These are phyloP conservation scores for Celoporthe dispersa DNA, from an alignment of 2,329 filamentous ascomycete species.

Conservation along the genomic window DNA sequence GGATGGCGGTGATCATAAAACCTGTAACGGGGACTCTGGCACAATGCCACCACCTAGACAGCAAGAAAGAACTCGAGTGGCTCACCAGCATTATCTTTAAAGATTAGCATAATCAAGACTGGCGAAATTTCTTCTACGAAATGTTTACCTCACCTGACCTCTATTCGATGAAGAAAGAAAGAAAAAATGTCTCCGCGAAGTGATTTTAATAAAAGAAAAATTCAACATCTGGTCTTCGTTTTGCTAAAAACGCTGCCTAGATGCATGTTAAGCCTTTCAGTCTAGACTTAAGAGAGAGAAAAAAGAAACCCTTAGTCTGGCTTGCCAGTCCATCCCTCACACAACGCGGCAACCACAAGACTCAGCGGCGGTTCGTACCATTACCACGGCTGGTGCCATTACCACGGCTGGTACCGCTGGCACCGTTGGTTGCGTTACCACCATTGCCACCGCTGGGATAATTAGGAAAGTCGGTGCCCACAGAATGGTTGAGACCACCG, in stretches of 20 bases:
- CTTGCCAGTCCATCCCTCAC: background rate
- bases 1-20: background rate
- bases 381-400: background rate
- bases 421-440: background rate
- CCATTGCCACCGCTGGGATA: background rate
- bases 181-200: background rate
- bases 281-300: background rate
- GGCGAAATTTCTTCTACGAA: background rate
- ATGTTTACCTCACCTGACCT: background rate
- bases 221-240: too few relatives aligned
- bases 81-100: background rate
- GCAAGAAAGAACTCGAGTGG: background rate
- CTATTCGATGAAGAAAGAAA: background rate
- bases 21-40: too few relatives aligned
- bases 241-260: background rate
- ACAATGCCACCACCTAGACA: background rate
- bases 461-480: background rate
- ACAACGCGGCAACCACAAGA: background rate
- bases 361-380: background rate
- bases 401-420: background rate
- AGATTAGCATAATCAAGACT: background rate
- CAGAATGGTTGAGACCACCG: background rate
- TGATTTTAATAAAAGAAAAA: too few relatives aligned
- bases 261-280: background rate
- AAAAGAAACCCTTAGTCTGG: background rate